Conservation (phyloP, 140 eudicot genomes). For the Flaveria floridana region DNA sequence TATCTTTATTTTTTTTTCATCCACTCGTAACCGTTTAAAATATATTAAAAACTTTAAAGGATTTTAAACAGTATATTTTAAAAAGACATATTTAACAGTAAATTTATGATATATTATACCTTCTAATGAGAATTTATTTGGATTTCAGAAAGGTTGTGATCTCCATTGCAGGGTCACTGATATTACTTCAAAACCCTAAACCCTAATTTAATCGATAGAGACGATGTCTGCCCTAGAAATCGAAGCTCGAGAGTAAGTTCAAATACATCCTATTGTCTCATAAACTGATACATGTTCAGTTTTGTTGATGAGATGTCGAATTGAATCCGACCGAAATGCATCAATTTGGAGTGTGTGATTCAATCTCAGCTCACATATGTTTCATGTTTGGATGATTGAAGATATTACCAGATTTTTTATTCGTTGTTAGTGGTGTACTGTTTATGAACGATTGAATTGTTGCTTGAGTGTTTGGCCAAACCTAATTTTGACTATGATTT, state of each 20-base stretch:
- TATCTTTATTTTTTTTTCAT: too few species aligned
- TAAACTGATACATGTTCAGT: constrained; percentile 8
- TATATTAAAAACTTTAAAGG: too few species aligned
- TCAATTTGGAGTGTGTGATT: not conserved
- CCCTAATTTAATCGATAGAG: constrained; percentile 7
- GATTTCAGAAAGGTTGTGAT: constrained; percentile 4
- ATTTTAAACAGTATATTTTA: too few species aligned
- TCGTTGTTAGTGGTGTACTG: constrained; percentile 10
- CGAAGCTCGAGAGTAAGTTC: constrained; percentile 87
- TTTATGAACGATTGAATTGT: not conserved
- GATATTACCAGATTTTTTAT: not conserved
- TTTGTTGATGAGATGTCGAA: not conserved
- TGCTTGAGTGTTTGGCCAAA: not conserved
- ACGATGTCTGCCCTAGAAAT: constrained; percentile 81
- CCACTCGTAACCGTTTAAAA: too few species aligned
- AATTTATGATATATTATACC: too few species aligned
- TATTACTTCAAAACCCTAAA: constrained; percentile 14
- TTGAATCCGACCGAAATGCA: not conserved
- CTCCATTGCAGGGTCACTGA: constrained; percentile 11
- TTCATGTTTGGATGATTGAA: not conserved
- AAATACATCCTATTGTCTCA: not conserved
- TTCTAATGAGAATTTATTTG: not conserved
- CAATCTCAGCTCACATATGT: constrained; percentile 3
- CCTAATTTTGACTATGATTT: not conserved
- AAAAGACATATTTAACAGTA: too few species aligned